Evolutionary conservation across 345 rosid species (phyloP).

Genomic region (Heritiera littoralis): DNA sequence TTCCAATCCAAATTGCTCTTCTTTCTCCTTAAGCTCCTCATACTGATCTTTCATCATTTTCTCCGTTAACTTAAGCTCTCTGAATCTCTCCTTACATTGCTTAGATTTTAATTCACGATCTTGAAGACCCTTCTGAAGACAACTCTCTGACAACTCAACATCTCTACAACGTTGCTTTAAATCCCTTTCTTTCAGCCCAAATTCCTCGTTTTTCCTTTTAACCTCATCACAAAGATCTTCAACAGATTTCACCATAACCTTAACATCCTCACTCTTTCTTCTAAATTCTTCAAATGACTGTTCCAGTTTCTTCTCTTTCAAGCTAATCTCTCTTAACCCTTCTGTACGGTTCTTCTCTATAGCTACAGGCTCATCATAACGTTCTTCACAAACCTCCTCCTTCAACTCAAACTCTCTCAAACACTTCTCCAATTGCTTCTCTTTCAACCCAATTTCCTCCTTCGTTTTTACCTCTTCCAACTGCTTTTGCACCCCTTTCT

Average conservation of each 20-base stretch:
- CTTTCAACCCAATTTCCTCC: background rate
- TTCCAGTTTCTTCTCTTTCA: background rate
- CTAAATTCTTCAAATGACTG: background rate
- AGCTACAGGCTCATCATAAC: conserved; percentile 24
- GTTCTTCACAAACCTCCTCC: conserved; percentile 18
- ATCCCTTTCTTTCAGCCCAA: conserved; percentile 8
- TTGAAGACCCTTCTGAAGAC: conserved; percentile 8
- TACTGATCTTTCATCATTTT: background rate
- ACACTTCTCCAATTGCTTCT: background rate
- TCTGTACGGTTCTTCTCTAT: conserved; percentile 19
- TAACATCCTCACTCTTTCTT: background rate
- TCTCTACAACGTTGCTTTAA: background rate
- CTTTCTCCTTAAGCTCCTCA: conserved; percentile 17
- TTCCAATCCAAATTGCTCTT: conserved; percentile 13
- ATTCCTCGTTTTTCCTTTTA: background rate
- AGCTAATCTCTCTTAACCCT: background rate
- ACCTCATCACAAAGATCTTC: background rate
- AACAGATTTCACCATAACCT: background rate
- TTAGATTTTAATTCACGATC: background rate
- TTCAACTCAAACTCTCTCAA: background rate
- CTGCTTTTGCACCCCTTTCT: background rate
- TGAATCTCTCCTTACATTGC: conserved; percentile 11
- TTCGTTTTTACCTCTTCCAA: background rate
- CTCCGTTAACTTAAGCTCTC: background rate
- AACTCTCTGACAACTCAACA: background rate